Evolutionary conservation across 202 grass and related monocot species (phyloP), one percentile per base, ranked within the genome.

Genomic region (Dendrocalamus latiflorus): DNA sequence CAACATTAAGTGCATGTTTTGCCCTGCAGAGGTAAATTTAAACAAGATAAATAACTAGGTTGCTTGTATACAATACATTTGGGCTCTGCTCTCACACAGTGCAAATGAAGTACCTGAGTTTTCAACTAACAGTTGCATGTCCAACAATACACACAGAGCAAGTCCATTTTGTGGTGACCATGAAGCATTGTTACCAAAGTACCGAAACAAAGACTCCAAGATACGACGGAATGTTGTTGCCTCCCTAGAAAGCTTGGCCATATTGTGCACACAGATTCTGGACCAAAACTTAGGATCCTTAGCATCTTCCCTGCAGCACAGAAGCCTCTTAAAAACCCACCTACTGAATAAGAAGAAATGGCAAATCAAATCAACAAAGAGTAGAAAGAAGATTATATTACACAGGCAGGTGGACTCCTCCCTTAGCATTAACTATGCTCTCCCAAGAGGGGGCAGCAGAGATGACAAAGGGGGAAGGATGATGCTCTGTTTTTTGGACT

Each of bases 101-200:
- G 61, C 34, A 82, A 70, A 84, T 70, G 87, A 30, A 88, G 68
- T 82, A 93, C 91, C 93, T 82, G 89, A 83, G 45, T 87, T 93
- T 94, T 96, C 96, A 54, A 96, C 80, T 78, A 95, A 82, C 57
- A 92, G 43, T 76, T 99, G 96, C 93, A 99, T 99, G 65, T 99
- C 96, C 86, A 93, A 51, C 71, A 99, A 81, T 72, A 99, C 67
- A 42, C 81, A 88, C 16, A 90, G 72, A 81, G 93, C 87, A 54
- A 98, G 95, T 65, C 87, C 87, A 82, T 95, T 98, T 50, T 90
- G 39, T 55, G 70, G 75, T 75, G 90, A 88, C 96, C 96, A 99
- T 66, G 91, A 93, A 86, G 71, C 81, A 56, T 84, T 88, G 71
- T 86, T 91, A 86, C 92, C 96, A 63, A 99, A 95, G 81, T 93